Percentiles rank a stretch among this genome's conserved stretches.
Conservation (phyloP, 2,329 filamentous ascomycete species). For the Intubia oerlemansii region DNA sequence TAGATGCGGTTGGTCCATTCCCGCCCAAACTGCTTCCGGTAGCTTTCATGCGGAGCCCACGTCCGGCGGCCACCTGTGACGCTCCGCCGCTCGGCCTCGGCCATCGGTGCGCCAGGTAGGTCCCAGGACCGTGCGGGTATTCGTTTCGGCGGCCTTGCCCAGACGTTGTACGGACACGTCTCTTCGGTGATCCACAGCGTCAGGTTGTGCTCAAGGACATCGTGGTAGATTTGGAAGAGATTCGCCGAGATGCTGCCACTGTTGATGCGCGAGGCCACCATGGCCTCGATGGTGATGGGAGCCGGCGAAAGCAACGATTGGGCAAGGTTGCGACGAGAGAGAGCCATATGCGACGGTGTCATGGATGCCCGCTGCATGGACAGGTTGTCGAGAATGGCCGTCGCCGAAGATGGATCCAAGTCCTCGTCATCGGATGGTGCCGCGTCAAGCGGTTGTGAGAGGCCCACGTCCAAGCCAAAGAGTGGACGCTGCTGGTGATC, state of each 20-base stretch:
- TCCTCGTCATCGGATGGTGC: constrained; percentile 1
- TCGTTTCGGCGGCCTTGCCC: constrained; percentile 2
- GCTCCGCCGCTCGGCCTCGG: too few relatives aligned
- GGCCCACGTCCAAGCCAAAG: too few relatives aligned
- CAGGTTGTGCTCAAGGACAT: constrained; percentile 29
- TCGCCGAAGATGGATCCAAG: constrained; percentile 1
- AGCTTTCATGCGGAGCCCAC: constrained; percentile 4
- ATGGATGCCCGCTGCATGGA: constrained; percentile 1
- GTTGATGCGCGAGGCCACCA: constrained; percentile 12
- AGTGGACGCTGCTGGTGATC: not conserved
- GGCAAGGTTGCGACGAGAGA: constrained; percentile 1
- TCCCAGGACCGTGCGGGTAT: too few relatives aligned
- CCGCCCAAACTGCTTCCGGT: constrained; percentile 16
- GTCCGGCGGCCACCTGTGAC: constrained; percentile 8
- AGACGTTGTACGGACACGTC: constrained; percentile 25
- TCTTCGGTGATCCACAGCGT: constrained; percentile 31
- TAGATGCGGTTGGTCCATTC: constrained; percentile 28
- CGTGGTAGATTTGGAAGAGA: constrained; percentile 28
- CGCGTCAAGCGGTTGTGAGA: constrained; percentile 1
- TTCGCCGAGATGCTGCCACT: constrained; percentile 18
- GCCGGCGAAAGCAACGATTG: constrained; percentile 5
- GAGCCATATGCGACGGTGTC: not conserved
- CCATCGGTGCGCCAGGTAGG: too few relatives aligned
- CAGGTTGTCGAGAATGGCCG: constrained; percentile 1
- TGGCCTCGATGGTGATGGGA: constrained; percentile 6